A percentile compares a stretch with the other conserved stretches of the same genome.
Evolutionary conservation across 164 flowering plant species (phyloP).

Genomic region (Berberis thunbergii): DNA sequence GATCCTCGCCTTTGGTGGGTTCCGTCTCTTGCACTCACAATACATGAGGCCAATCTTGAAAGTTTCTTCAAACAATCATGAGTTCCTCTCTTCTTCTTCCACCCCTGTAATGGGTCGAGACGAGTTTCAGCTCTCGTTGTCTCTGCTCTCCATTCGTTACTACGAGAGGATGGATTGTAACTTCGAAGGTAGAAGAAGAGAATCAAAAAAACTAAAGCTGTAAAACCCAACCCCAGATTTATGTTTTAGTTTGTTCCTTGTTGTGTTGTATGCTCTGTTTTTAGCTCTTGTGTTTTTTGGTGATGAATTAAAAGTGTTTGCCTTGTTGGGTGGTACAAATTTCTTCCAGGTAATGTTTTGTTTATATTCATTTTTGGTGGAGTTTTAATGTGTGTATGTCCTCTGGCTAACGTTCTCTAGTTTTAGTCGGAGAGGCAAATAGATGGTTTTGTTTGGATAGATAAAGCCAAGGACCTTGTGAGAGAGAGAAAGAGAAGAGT

Average conservation of each 20-base stretch:
- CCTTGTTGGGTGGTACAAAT: too few species aligned
- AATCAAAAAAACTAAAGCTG: background rate
- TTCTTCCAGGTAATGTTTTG: too few species aligned
- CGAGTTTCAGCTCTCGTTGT: background rate
- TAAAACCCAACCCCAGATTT: background rate
- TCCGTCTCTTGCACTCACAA: background rate
- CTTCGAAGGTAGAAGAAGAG: background rate
- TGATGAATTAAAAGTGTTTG: too few species aligned
- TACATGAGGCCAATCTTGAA: background rate
- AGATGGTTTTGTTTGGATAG: background rate
- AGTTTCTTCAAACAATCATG: background rate
- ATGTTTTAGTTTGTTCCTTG: background rate
- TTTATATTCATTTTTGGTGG: too few species aligned
- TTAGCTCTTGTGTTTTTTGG: too few species aligned
- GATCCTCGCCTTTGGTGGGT: background rate
- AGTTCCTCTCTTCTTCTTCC: background rate
- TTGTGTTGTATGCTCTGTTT: too few species aligned
- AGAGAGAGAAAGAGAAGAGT: background rate
- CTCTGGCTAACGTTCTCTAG: background rate
- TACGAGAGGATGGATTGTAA: slow-evolving; percentile 1
- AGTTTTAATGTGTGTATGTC: background rate
- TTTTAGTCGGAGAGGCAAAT: background rate
- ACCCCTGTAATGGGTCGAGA: background rate
- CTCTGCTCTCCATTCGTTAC: background rate
- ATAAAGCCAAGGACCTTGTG: background rate